These are phyloP conservation scores for Flaveria trinervia DNA, from an alignment of 129 eudicot species.

Conservation along the genomic window DNA sequence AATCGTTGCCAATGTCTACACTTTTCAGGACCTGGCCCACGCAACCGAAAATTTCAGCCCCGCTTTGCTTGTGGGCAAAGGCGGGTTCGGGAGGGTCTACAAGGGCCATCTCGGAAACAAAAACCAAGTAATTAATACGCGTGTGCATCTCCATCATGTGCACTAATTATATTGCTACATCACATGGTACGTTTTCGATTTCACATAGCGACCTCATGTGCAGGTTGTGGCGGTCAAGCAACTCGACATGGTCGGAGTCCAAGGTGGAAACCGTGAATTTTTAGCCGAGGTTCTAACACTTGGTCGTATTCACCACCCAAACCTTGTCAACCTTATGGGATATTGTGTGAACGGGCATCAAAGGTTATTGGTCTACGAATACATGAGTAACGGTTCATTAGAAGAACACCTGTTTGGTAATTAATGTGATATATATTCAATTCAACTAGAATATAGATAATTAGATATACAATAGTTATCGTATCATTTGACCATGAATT, in stretches of 20 bases:
- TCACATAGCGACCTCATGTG: background rate
- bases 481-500: background rate
- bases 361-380: constrained; percentile 65
- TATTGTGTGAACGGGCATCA: constrained; percentile 74
- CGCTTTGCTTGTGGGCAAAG: constrained; percentile 57
- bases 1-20: constrained; percentile 51
- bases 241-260: constrained; percentile 62
- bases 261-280: constrained; percentile 59
- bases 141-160: background rate
- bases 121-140: constrained; percentile 41
- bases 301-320: constrained; percentile 60
- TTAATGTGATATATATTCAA: background rate
- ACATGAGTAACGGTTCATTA: constrained; percentile 74
- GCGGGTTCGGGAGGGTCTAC: constrained; percentile 87
- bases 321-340: constrained; percentile 61
- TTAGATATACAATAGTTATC: background rate
- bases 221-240: constrained; percentile 68
- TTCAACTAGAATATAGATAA: background rate
- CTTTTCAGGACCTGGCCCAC: constrained; percentile 58
- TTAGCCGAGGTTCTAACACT: constrained; percentile 53
- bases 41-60: constrained; percentile 74
- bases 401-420: constrained; percentile 86
- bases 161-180: too few species aligned
- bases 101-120: constrained; percentile 49
- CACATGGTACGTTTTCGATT: too few species aligned